A percentile compares a stretch with the other conserved stretches of the same genome.
phyloP scores from a whole-genome alignment of 2,329 filamentous ascomycete genomes.

The Scolecobasidium constrictum region DNA sequence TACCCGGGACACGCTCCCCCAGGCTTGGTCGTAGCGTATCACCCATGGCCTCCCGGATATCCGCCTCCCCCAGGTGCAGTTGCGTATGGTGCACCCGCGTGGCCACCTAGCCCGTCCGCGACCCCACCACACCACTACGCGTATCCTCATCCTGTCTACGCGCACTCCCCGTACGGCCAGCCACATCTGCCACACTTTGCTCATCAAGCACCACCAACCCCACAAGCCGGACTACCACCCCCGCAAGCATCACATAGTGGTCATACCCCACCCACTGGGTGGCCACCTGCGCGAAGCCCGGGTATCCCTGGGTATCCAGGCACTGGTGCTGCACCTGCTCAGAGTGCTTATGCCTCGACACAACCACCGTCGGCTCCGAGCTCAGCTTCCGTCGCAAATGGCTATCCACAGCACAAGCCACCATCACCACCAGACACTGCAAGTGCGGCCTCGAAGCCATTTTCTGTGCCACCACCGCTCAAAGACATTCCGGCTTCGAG shows the following conservation, averaged over 20 bases:
- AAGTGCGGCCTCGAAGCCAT: conserved; percentile 31
- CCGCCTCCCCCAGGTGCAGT: conserved; percentile 29
- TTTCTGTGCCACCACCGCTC: conserved; percentile 17
- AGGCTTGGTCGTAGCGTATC: conserved; percentile 27
- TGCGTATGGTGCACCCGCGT: conserved; percentile 16
- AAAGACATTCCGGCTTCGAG: conserved; percentile 18
- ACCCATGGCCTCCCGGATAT: conserved; percentile 19
- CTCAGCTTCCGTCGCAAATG: conserved; percentile 2
- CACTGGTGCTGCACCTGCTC: not conserved
- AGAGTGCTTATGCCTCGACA: not conserved
- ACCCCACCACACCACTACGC: conserved; percentile 2
- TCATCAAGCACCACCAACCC: conserved; percentile 2
- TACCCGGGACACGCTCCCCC: conserved; percentile 2
- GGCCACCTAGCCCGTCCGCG: conserved; percentile 1
- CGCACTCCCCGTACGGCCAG: conserved; percentile 1
- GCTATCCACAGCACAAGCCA: conserved; percentile 7
- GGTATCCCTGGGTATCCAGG: not conserved
- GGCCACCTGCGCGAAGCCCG: not conserved
- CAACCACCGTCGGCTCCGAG: conserved; percentile 1
- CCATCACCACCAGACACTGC: conserved; percentile 7
- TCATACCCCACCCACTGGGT: not conserved
- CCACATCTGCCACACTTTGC: not conserved
- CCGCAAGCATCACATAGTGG: not conserved
- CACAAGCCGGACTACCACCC: conserved; percentile 2
- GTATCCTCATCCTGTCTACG: conserved; percentile 16